Conservation (phyloP, 208 protist species). For the Naegleria lovaniensis region DNA sequence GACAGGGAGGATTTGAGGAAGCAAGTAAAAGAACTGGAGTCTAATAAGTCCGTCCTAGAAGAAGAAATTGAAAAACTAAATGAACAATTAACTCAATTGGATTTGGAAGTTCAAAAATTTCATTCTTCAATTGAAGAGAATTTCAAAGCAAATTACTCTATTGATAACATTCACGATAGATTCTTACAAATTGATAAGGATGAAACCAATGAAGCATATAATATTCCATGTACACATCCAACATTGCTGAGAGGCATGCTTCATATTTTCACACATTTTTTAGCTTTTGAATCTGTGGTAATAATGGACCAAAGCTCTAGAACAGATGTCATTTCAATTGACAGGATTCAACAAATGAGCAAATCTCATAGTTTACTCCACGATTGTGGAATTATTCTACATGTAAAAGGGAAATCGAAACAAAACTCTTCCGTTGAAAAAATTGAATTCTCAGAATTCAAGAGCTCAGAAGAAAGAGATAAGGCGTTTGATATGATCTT, state of each 20-base stretch:
- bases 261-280: background rate
- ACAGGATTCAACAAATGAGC: slow-evolving; percentile 2
- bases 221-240: background rate
- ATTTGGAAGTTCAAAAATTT: background rate
- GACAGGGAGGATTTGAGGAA: background rate
- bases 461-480: background rate
- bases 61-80: background rate
- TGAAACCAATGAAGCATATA: background rate
- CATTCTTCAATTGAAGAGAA: background rate
- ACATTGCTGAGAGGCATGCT: background rate
- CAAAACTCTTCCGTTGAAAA: background rate
- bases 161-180: background rate
- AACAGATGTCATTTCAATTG: background rate
- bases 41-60: background rate
- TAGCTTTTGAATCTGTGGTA: slow-evolving; percentile 5
- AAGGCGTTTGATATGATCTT: background rate
- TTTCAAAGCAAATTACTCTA: background rate
- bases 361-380: background rate
- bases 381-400: background rate
- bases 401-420: background rate
- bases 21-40: background rate
- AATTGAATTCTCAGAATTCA: background rate
- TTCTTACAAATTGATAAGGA: background rate
- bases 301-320: background rate
- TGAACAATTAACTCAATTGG: background rate